A percentile compares a stretch with the other conserved stretches of the same genome.
Evolutionary conservation across 2,329 filamentous ascomycete species (phyloP).

Genomic region (Penicillium crustosum): DNA sequence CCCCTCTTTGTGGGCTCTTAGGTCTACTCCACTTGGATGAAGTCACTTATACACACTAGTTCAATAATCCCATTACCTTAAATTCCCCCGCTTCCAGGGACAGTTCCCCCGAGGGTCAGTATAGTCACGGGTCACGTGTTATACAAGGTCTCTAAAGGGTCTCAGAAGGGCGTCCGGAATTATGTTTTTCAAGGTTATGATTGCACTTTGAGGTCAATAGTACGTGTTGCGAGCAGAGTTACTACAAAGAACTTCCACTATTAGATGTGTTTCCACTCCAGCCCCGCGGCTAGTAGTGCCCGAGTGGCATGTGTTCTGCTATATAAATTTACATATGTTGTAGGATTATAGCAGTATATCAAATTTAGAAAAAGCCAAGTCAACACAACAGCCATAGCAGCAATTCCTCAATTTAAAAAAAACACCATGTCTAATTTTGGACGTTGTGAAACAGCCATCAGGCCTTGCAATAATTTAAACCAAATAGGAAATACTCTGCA

Average conservation of each 20-base stretch:
- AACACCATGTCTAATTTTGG: neutral
- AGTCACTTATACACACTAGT: neutral
- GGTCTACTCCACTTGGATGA: slow-evolving; percentile 1
- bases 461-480: neutral
- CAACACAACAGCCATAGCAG: neutral
- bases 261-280: neutral
- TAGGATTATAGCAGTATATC: neutral
- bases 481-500: neutral
- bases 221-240: neutral
- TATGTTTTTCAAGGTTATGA: neutral
- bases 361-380: neutral
- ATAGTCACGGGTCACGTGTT: neutral
- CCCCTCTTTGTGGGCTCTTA: neutral
- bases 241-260: neutral
- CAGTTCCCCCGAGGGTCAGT: neutral
- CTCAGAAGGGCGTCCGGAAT: neutral
- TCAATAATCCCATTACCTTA: neutral
- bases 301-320: too few species aligned
- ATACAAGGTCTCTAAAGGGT: neutral
- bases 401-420: neutral
- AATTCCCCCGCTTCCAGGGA: neutral
- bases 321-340: neutral
- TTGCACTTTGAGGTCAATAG: neutral
- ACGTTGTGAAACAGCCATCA: neutral
- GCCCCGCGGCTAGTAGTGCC: neutral